A percentile compares a stretch with the other conserved stretches of the same genome.
These are phyloP conservation scores for Adansonia gregorii DNA, from an alignment of 441 rosid genomes.

Conservation along the genomic window DNA sequence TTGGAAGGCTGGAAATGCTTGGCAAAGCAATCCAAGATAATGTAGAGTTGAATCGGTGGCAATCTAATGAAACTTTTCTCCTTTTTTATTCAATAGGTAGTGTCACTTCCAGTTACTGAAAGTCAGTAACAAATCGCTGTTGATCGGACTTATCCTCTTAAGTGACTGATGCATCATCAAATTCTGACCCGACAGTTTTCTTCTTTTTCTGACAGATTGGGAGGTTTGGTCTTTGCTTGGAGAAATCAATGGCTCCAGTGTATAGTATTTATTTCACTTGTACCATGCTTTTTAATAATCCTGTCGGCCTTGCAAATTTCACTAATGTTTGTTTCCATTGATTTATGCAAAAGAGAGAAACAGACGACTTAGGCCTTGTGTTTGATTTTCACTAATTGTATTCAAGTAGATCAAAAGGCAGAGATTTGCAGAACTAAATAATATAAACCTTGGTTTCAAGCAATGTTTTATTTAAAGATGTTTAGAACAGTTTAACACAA, in stretches of 20 bases:
- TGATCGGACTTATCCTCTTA: conserved; percentile 1
- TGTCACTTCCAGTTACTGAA: conserved; percentile 8
- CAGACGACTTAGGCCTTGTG: too few relatives aligned
- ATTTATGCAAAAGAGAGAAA: not conserved
- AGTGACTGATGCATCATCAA: not conserved
- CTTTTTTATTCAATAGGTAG: not conserved
- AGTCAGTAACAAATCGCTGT: not conserved
- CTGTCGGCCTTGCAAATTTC: not conserved
- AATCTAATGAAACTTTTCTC: not conserved
- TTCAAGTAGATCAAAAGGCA: too few relatives aligned
- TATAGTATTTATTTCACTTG: not conserved
- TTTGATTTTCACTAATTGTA: too few relatives aligned
- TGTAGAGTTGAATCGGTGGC: not conserved
- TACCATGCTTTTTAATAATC: not conserved
- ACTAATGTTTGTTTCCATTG: not conserved
- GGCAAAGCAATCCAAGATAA: not conserved
- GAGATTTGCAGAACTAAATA: too few relatives aligned
- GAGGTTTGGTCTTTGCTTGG: conserved; percentile 11
- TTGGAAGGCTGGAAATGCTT: too few relatives aligned
- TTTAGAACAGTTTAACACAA: not conserved
- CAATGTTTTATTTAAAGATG: not conserved
- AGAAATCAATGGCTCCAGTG: not conserved
- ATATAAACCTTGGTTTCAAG: not conserved
- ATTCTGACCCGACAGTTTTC: not conserved
- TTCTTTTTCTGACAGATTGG: not conserved